A percentile compares a stretch with the other conserved stretches of the same genome.
These are phyloP conservation scores for Mycosphaerella sp. DNA, from an alignment of 2,329 filamentous ascomycete genomes.

Conservation along the genomic window DNA sequence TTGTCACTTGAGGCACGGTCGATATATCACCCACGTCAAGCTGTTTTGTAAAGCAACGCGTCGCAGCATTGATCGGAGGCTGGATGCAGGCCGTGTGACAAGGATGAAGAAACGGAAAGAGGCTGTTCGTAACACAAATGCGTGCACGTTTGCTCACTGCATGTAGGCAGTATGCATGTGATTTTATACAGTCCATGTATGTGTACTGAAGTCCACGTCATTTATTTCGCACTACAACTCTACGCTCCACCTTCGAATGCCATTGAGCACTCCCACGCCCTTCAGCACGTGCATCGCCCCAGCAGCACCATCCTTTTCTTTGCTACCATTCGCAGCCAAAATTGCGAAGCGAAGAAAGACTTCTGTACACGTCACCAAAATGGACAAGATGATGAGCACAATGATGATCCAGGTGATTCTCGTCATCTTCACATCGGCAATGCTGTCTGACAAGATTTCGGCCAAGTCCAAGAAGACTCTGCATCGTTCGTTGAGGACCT, in stretches of 20 bases:
- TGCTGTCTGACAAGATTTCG: slow-evolving; percentile 86
- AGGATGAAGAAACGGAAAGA: no score
- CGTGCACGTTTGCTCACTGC: no score
- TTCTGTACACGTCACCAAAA: slow-evolving; percentile 84
- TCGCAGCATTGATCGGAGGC: no score
- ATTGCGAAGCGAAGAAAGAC: slow-evolving; percentile 81
- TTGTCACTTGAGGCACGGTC: no score
- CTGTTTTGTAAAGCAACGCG: no score
- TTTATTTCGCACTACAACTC: not conserved
- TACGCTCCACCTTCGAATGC: not conserved
- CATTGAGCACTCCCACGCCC: not conserved
- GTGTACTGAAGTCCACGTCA: no score
- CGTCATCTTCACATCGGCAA: slow-evolving; percentile 93
- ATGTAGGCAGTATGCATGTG: no score
- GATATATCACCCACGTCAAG: no score
- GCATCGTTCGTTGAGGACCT: slow-evolving; percentile 94
- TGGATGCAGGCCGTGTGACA: no score
- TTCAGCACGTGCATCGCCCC: slow-evolving; percentile 1
- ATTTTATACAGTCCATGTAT: no score
- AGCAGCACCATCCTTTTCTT: slow-evolving; percentile 8
- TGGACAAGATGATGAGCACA: slow-evolving; percentile 82
- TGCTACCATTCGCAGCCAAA: slow-evolving; percentile 38
- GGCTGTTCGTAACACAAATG: no score
- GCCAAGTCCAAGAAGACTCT: slow-evolving; percentile 93
- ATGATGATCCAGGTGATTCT: slow-evolving; percentile 98